Evolutionary conservation across 345 rosid genomes (phyloP).

Genomic region (Eucalyptus cladocalyx): DNA sequence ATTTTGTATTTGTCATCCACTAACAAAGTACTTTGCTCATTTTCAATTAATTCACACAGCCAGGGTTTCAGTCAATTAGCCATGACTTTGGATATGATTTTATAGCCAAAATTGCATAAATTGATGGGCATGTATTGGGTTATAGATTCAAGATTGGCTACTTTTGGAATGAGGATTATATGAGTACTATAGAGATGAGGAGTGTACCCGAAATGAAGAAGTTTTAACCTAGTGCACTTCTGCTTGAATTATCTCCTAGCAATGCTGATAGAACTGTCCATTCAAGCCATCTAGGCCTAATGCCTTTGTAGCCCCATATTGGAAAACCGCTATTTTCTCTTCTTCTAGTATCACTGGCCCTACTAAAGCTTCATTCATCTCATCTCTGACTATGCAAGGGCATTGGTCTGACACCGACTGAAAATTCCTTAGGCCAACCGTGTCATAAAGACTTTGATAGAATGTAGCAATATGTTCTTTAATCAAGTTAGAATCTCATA

Average conservation of each 20-base stretch:
- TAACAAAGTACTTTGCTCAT: too few relatives aligned
- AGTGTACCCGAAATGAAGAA: background rate
- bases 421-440: background rate
- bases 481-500: background rate
- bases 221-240: background rate
- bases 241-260: background rate
- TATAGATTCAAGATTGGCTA: background rate
- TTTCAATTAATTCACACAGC: too few relatives aligned
- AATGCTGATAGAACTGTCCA: background rate
- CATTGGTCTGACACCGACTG: background rate
- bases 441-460: background rate
- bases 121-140: background rate
- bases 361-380: too few relatives aligned
- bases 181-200: background rate
- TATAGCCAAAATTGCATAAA: too few relatives aligned
- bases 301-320: background rate
- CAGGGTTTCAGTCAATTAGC: too few relatives aligned
- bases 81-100: too few relatives aligned
- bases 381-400: background rate
- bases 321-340: background rate
- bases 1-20: too few relatives aligned
- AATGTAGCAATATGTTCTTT: background rate
- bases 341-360: background rate
- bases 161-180: background rate
- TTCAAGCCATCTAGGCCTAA: background rate